Evolutionary conservation across 805 yeast genomes (phyloP), one percentile per base, ranked within the genome.

Genomic region (Sporopachydermia lactativora): DNA sequence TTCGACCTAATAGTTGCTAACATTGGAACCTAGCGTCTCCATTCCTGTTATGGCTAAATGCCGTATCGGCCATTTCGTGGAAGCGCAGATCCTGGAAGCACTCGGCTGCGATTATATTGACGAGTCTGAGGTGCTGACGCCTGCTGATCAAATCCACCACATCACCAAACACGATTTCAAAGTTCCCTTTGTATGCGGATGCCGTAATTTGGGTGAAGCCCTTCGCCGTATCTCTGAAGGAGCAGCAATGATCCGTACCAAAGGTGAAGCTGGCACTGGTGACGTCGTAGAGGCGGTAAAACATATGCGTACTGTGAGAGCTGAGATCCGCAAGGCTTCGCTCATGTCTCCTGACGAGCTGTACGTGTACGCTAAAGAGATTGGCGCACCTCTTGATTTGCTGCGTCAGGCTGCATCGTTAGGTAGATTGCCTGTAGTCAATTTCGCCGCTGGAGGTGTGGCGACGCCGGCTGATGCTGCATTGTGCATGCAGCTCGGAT

Each of bases 401-500:
- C 60, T 82, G 42, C 58, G 67, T 47, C 60, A 66, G 46, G 63
- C 74, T 39, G 66, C 65, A 36, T 62, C 64, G 46, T 57, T 61
- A 5, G 83, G 83, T 19, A 73, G 74, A 51, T 66, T 81, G 45
- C 88, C 88, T 1, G 94, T 81, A 36, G 92, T 82, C 42, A 81
- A 80, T 62, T 81, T 81, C 54, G 89, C 92, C 35, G 92, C 92
- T 18, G 94, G 94, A 36, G 94, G 94, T 44, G 79, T 81, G 40
- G 92, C 94, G 5, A 79, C 94, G 8, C 94, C 94, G 24, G 77
- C 88, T 5, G 94, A 81, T 58, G 94, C 94, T 17, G 92, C 92
- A 15, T 61, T 82, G 47, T 75, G 83, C 58, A 81, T 82, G 85
- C 80, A 77, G 53, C 60, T 77, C 45, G 85, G 85, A n/a, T 75